phyloP scores from a whole-genome alignment of 169 alveolate species.

The Plasmodium falciparum region DNA sequence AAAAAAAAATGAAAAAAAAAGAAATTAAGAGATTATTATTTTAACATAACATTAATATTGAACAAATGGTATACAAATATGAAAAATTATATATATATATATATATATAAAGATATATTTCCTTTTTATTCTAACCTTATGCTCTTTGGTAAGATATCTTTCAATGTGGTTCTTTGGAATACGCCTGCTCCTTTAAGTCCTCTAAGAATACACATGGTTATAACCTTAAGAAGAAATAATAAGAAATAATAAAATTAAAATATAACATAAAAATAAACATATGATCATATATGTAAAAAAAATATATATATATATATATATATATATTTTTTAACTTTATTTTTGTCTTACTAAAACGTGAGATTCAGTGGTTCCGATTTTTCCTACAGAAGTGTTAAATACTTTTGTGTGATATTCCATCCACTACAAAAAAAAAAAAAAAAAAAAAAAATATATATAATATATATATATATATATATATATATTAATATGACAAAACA shows the following conservation, averaged over 20 bases:
- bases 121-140: constrained; percentile 20
- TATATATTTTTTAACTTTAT: neutral
- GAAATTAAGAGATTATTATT: neutral
- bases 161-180: constrained; percentile 18
- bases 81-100: neutral
- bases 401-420: constrained; percentile 46
- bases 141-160: constrained; percentile 30
- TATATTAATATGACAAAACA: neutral
- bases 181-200: constrained; percentile 59
- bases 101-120: constrained; percentile 1
- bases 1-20: neutral
- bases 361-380: constrained; percentile 48
- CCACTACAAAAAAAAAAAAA: constrained; percentile 26
- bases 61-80: too few species aligned
- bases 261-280: neutral
- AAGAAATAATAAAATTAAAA: neutral
- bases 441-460: neutral
- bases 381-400: constrained; percentile 43
- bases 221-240: constrained; percentile 36
- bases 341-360: constrained; percentile 24
- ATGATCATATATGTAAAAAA: neutral
- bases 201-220: constrained; percentile 37
- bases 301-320: neutral
- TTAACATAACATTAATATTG: too few species aligned
- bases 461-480: neutral